phyloP scores from a whole-genome alignment of 768 basidiomycete species.

The Termitomyces sp. region DNA sequence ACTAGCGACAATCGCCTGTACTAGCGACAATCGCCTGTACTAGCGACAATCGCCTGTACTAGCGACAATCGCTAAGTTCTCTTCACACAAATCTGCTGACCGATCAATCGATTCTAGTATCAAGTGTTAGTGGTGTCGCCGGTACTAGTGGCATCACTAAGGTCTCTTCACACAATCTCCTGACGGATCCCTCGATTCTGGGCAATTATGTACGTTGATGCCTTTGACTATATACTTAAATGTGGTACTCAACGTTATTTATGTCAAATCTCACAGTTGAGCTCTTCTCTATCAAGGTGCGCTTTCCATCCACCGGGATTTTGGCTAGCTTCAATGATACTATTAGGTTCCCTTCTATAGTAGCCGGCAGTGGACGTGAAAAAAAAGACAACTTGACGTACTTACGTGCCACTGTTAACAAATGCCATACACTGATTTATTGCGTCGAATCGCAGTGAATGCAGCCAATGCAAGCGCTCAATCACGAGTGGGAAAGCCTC shows the following conservation, averaged over 20 bases:
- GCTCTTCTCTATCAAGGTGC: not conserved
- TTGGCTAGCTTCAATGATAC: not conserved
- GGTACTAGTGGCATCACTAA: too few relatives aligned
- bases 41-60: too few relatives aligned
- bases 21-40: too few relatives aligned
- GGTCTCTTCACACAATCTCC: too few relatives aligned
- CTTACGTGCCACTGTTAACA: not conserved
- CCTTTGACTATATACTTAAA: not conserved
- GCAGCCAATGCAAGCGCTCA: not conserved
- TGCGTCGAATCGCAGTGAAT: not conserved
- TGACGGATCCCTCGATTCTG: not conserved
- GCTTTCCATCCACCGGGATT: not conserved
- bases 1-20: too few relatives aligned
- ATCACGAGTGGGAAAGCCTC: not conserved
- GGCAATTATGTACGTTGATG: not conserved
- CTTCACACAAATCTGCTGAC: too few relatives aligned
- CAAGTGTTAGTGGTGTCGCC: too few relatives aligned
- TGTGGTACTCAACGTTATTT: not conserved
- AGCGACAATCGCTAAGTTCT: too few relatives aligned
- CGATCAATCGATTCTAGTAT: too few relatives aligned
- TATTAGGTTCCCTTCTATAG: not conserved
- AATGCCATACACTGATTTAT: not conserved
- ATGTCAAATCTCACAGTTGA: not conserved
- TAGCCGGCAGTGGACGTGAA: not conserved
- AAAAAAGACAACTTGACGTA: not conserved